phyloP scores from a whole-genome alignment of 306 rosid genomes.

The Senna siamea region DNA sequence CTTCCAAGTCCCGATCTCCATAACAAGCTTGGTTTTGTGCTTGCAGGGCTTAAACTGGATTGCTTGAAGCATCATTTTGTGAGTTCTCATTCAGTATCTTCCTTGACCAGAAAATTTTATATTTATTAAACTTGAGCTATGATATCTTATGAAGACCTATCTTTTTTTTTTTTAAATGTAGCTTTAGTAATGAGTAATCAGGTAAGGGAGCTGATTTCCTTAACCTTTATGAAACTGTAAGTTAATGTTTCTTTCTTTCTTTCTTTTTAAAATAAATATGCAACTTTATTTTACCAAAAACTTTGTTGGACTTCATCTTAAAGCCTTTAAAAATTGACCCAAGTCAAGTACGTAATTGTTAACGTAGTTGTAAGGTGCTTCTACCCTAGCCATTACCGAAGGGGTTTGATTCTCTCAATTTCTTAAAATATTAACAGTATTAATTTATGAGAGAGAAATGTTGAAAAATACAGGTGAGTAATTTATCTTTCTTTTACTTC shows the following conservation, averaged over 20 bases:
- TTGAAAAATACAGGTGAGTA: no score
- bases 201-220: constrained; percentile 31
- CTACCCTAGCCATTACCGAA: no score
- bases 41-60: constrained; percentile 38
- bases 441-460: no score
- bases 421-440: no score
- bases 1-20: constrained; percentile 36
- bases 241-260: not conserved
- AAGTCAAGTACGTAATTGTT: no score
- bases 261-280: no score
- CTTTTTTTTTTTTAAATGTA: not conserved
- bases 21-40: constrained; percentile 34
- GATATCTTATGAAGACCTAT: constrained; percentile 24
- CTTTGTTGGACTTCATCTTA: not conserved
- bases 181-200: constrained; percentile 29
- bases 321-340: not conserved
- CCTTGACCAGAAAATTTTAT: constrained; percentile 33
- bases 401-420: no score
- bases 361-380: no score
- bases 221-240: constrained; percentile 31
- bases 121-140: not conserved
- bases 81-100: constrained; percentile 36
- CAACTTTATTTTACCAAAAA: not conserved
- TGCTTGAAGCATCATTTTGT: constrained; percentile 39
- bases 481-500: no score